phyloP scores from a whole-genome alignment of 768 basidiomycete genomes.

The Rhodosporidiobolus odoratus region DNA sequence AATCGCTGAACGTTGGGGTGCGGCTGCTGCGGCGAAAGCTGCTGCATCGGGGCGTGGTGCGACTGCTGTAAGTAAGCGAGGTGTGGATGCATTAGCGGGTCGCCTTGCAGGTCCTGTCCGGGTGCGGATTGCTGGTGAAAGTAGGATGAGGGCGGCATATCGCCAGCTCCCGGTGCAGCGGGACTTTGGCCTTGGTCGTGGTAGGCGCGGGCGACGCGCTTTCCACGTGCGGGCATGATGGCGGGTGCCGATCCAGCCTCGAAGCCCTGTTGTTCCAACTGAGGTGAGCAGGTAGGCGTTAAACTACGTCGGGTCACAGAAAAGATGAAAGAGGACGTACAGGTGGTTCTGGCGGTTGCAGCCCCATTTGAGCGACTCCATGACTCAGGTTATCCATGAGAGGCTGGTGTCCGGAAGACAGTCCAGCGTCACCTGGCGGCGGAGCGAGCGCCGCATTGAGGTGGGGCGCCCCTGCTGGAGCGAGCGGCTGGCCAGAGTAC shows the following conservation, averaged over 20 bases:
- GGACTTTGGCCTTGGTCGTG: slow-evolving; percentile 35
- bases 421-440: not conserved
- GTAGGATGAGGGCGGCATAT: slow-evolving; percentile 22
- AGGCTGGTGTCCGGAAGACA: not conserved
- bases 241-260: not conserved
- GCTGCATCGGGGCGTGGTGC: slow-evolving; percentile 13
- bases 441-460: slow-evolving; percentile 1
- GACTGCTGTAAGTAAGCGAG: slow-evolving; percentile 33
- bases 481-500: slow-evolving; percentile 1
- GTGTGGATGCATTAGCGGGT: not conserved
- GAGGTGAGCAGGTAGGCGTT: too few species aligned
- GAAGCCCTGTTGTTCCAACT: too few species aligned
- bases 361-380: slow-evolving; percentile 11
- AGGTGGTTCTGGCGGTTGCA: not conserved
- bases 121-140: slow-evolving; percentile 21
- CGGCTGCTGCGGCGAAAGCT: slow-evolving; percentile 3
- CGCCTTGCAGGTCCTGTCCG: too few species aligned
- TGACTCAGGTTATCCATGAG: slow-evolving; percentile 8
- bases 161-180: not conserved
- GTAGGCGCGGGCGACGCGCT: slow-evolving; percentile 40
- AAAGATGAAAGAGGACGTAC: not conserved
- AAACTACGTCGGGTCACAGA: not conserved
- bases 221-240: slow-evolving; percentile 21
- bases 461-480: not conserved
- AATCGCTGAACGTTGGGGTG: not conserved